These are phyloP conservation scores for Acacia acuminata DNA, from an alignment of 306 rosid species.

Conservation along the genomic window DNA sequence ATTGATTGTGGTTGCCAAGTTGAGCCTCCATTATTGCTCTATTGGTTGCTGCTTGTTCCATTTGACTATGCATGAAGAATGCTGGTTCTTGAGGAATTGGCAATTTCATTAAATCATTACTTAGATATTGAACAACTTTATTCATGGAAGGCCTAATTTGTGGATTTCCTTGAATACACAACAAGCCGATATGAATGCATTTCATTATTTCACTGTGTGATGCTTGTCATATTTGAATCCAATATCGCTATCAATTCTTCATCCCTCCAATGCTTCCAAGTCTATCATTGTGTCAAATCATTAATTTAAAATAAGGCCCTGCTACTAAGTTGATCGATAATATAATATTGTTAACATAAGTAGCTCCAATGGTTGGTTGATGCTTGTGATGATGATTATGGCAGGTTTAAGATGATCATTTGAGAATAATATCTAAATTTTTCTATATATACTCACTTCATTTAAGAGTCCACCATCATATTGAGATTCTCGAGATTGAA, in stretches of 20 bases:
- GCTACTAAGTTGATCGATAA: too few relatives aligned
- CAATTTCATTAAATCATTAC: not conserved
- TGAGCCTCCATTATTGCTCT: not conserved
- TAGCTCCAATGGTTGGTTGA: too few relatives aligned
- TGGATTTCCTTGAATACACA: not conserved
- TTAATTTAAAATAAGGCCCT: not conserved
- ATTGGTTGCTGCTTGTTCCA: not conserved
- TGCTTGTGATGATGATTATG: too few relatives aligned
- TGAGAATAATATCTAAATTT: too few relatives aligned
- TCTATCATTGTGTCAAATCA: not conserved
- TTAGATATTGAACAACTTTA: not conserved
- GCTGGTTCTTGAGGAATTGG: not conserved
- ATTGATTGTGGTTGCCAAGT: not conserved
- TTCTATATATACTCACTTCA: not conserved
- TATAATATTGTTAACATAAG: too few relatives aligned
- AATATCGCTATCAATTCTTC: not conserved
- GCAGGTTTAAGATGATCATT: too few relatives aligned
- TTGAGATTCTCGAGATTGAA: not conserved
- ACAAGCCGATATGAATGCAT: not conserved
- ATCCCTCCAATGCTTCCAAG: not conserved
- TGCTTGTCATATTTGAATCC: not conserved
- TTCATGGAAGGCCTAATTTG: not conserved
- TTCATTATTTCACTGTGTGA: not conserved
- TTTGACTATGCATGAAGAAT: not conserved
- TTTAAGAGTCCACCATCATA: not conserved